Evolutionary conservation across 2,329 filamentous ascomycete species (phyloP), one percentile per base, ranked within the genome.

Genomic region (Meredithiella fracta): DNA sequence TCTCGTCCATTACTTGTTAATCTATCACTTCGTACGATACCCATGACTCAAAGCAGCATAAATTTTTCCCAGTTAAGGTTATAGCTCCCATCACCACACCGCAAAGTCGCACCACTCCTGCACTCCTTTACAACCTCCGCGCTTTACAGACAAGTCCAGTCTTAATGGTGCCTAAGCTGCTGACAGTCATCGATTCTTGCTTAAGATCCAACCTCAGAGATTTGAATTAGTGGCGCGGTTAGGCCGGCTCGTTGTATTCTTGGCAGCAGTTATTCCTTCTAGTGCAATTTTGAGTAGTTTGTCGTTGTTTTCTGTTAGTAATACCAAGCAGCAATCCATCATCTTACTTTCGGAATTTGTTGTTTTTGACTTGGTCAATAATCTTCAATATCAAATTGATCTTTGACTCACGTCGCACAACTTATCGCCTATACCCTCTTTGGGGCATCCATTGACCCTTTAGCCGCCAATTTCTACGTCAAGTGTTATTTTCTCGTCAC

Each of bases 11-110:
- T 17, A 8, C 17, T 44, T 44, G 11, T 44, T 44, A n/a, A 44
- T 44, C 40, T n/a, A 44, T 44, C 11, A 44, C 15, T 44, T 44
- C 11, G 17, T 44, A 44, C 40, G 40, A 44, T 44, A n/a, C 40
- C 40, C 40, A 44, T 49, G 44, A 49, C 44, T 49, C 44, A 23
- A 49, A 49, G 25, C 44, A 49, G 23, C 44, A 49, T n/a, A 17
- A 49, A 49, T 49, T 8, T 49, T 49, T 25, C 44, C 44, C 44
- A 49, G 23, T 49, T 49, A 49, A 22, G 4, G 9, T 20, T 49
- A 49, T 26, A 26, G 20, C 44, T 11, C 29, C 5, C 29, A 34
- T 34, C 11, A 23, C 44, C 11, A 23, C 44, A 20, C 17, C 22
- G 22, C 23, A 49, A 15, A 49, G 22, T 7, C 23, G 44, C 44